A percentile compares a stretch with the other conserved stretches of the same genome.
Evolutionary conservation across 108 stramenopile species (phyloP).

Genomic region (Ochromonas danica): DNA sequence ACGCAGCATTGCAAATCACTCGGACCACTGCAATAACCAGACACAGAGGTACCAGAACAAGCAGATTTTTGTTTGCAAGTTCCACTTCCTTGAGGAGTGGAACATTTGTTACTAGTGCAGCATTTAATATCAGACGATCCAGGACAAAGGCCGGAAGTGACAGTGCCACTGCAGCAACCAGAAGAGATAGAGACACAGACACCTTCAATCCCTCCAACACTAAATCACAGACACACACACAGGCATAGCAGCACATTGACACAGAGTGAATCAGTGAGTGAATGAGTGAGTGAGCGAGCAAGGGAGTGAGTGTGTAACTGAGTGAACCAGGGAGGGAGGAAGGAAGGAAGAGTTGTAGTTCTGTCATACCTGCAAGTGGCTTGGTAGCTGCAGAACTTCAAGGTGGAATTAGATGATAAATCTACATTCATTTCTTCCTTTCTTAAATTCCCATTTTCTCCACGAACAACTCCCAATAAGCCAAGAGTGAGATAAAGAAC

Average conservation of each 20-base stretch:
- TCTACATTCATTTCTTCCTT: too few species aligned
- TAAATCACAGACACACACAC: too few species aligned
- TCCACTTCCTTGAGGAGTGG: constrained; percentile 29
- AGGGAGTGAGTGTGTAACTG: too few species aligned
- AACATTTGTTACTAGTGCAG: constrained; percentile 23
- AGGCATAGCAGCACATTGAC: too few species aligned
- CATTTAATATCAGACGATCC: constrained; percentile 32
- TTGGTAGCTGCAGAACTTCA: constrained; percentile 1
- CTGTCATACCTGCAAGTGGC: not conserved
- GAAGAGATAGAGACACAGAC: constrained; percentile 36
- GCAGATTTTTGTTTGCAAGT: constrained; percentile 25
- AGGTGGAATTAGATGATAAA: not conserved
- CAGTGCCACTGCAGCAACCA: constrained; percentile 25
- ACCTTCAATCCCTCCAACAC: constrained; percentile 9
- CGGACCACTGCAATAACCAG: constrained; percentile 34
- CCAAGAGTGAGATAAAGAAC: too few species aligned
- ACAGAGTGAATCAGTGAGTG: not conserved
- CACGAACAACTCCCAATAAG: too few species aligned
- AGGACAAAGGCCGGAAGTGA: constrained; percentile 31
- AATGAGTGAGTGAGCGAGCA: too few species aligned
- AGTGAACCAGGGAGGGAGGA: too few species aligned
- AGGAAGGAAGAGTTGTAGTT: too few species aligned
- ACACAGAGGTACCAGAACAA: not conserved
- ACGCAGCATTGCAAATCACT: constrained; percentile 36
- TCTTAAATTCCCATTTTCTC: too few species aligned